Evolutionary conservation across 768 basidiomycete species (phyloP).

Genomic region (Clathrus columnatus): DNA sequence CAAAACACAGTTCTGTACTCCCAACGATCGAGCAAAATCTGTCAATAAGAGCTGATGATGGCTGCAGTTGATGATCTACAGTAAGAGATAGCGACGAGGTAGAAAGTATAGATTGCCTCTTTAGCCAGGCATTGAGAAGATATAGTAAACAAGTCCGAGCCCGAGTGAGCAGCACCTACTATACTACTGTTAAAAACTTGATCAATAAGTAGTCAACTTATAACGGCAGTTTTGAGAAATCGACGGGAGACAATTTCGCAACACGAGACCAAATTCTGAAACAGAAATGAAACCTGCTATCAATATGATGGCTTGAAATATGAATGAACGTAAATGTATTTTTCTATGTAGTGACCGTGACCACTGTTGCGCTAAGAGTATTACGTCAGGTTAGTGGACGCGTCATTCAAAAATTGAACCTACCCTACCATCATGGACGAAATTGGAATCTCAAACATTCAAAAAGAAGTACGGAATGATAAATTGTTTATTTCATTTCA

Average conservation of each 20-base stretch:
- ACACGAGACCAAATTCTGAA: slow-evolving; percentile 40
- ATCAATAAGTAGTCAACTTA: not conserved
- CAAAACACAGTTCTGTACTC: slow-evolving; percentile 37
- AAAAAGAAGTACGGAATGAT: slow-evolving; percentile 57
- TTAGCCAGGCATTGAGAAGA: slow-evolving; percentile 43
- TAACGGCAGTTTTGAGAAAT: slow-evolving; percentile 4
- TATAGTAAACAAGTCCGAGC: slow-evolving; percentile 70
- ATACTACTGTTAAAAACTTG: not conserved
- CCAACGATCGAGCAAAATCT: slow-evolving; percentile 31
- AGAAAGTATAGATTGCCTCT: slow-evolving; percentile 14
- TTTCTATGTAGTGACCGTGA: no score
- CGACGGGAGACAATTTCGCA: slow-evolving; percentile 40
- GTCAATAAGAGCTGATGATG: slow-evolving; percentile 49
- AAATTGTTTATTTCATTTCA: not conserved
- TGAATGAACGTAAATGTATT: no score
- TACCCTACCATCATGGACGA: slow-evolving; percentile 76
- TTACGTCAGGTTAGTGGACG: slow-evolving; percentile 1
- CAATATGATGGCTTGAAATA: no score
- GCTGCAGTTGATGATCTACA: slow-evolving; percentile 64
- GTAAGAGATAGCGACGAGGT: slow-evolving; percentile 45
- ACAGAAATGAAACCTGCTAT: slow-evolving; percentile 30
- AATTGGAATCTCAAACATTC: slow-evolving; percentile 70
- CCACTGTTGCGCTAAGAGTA: no score
- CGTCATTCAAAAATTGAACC: slow-evolving; percentile 2
- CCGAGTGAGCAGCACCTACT: slow-evolving; percentile 74